Conservation (phyloP, 441 rosid species). For the Pelargonium australe region DNA sequence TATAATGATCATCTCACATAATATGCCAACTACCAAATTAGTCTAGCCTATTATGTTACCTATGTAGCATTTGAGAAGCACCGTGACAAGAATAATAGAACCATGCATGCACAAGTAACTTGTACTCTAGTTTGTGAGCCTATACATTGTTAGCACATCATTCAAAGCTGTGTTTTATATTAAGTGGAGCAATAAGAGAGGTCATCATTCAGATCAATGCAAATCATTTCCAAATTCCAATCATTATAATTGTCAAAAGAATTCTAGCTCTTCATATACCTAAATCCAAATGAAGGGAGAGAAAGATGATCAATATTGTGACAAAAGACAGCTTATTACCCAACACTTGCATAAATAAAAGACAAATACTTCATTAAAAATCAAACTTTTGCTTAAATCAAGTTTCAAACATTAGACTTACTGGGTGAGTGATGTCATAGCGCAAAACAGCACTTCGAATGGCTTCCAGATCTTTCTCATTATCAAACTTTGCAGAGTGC, state of each 20-base stretch:
- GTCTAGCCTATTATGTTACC: not conserved
- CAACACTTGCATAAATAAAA: conserved; percentile 4
- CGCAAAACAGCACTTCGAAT: conserved; percentile 87
- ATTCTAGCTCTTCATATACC: not conserved
- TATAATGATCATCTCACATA: not conserved
- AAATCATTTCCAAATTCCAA: not conserved
- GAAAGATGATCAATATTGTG: not conserved
- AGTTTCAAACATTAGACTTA: conserved; percentile 30
- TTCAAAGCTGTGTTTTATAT: not conserved
- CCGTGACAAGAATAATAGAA: not conserved
- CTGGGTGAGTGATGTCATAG: conserved; percentile 80
- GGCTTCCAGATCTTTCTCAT: conserved; percentile 92
- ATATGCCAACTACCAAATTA: not conserved
- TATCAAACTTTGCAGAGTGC: conserved; percentile 97
- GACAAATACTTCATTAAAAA: not conserved
- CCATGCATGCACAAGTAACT: not conserved
- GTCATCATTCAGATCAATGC: not conserved
- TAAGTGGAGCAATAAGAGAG: not conserved
- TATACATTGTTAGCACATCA: not conserved
- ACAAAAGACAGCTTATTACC: not conserved
- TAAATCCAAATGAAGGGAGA: not conserved
- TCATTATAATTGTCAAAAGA: not conserved
- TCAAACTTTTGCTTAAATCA: conserved; percentile 9
- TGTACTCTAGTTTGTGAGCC: not conserved
- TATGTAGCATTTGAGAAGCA: not conserved